Evolutionary conservation across 805 yeast genomes (phyloP).

Genomic region (Pichia gijzeniarum): DNA sequence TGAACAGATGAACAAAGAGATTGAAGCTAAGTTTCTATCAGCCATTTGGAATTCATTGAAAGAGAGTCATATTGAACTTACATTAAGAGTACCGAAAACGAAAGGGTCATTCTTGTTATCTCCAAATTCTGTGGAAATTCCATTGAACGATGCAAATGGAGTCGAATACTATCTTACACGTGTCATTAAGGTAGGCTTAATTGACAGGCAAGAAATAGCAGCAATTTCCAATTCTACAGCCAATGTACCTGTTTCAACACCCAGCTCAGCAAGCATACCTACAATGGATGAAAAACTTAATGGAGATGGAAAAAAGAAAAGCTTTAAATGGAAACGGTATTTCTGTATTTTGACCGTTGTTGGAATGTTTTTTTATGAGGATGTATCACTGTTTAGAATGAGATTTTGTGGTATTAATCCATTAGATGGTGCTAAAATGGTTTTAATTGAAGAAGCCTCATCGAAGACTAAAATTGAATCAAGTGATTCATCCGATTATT

Average conservation of each 20-base stretch:
- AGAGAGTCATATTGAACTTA: slow-evolving; percentile 2
- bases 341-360: slow-evolving; percentile 44
- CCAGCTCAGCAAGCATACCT: not conserved
- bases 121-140: slow-evolving; percentile 13
- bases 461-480: slow-evolving; percentile 1
- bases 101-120: slow-evolving; percentile 23
- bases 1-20: slow-evolving; percentile 11
- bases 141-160: slow-evolving; percentile 10
- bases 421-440: slow-evolving; percentile 14
- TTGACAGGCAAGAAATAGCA: slow-evolving; percentile 35
- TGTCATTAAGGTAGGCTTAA: slow-evolving; percentile 35
- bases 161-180: slow-evolving; percentile 28
- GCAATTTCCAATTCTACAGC: slow-evolving; percentile 15
- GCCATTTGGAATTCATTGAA: slow-evolving; percentile 16
- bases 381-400: slow-evolving; percentile 31
- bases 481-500: not conserved
- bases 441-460: slow-evolving; percentile 26
- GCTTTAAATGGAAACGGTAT: slow-evolving; percentile 37
- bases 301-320: not conserved
- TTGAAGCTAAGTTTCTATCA: slow-evolving; percentile 15
- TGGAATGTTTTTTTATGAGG: slow-evolving; percentile 43
- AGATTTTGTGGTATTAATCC: slow-evolving; percentile 15
- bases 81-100: slow-evolving; percentile 22
- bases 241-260: not conserved
- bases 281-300: not conserved